These are phyloP conservation scores for Flaveria trinervia DNA, from an alignment of 129 eudicot species.

Conservation along the genomic window DNA sequence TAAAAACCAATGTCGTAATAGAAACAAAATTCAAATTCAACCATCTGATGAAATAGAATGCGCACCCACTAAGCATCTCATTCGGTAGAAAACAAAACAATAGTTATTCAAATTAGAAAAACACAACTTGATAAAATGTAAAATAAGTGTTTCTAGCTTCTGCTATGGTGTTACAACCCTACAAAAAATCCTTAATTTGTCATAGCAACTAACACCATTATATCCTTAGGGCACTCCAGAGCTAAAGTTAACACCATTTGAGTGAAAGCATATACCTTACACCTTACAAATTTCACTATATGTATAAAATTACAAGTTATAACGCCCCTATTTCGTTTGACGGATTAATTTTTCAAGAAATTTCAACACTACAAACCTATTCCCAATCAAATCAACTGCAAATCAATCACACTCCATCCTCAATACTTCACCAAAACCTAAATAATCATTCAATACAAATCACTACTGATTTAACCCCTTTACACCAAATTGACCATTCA, in stretches of 20 bases:
- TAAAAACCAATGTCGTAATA: background rate
- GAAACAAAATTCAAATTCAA: background rate
- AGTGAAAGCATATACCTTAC: background rate
- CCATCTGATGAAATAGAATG: too few species aligned
- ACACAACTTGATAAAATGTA: background rate
- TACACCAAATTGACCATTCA: background rate
- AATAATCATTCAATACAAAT: background rate
- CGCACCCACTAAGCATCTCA: background rate
- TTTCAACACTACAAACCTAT: background rate
- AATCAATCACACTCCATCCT: background rate
- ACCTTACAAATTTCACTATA: background rate
- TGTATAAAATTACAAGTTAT: background rate
- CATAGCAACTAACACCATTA: too few species aligned
- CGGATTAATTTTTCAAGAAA: background rate
- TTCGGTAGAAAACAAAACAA: background rate
- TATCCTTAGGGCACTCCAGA: background rate
- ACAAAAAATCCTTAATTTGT: too few species aligned
- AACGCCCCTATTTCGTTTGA: background rate
- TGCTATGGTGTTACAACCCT: too few species aligned
- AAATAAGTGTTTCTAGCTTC: background rate
- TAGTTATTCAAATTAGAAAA: background rate
- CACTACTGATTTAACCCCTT: background rate
- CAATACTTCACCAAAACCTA: background rate
- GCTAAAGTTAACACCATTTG: background rate
- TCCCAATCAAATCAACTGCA: conserved; percentile 7